phyloP scores from a whole-genome alignment of 495 filamentous ascomycete genomes.

The Penicillium argentinense region DNA sequence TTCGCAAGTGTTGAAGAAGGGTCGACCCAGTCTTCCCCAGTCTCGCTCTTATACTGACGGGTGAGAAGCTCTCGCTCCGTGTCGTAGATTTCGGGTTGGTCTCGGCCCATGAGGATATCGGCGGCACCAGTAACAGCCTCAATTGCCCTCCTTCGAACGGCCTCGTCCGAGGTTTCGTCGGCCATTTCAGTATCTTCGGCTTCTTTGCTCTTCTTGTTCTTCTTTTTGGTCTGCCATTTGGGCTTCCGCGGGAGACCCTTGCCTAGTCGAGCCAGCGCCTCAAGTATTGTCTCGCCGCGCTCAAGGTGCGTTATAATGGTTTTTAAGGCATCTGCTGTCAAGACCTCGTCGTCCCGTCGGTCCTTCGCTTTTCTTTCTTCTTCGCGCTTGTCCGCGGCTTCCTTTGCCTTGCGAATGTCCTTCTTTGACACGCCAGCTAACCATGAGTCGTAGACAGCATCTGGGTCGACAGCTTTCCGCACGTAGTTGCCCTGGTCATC shows the following conservation, averaged over 20 bases:
- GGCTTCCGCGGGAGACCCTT: conserved; percentile 62
- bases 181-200: conserved; percentile 65
- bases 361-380: conserved; percentile 67
- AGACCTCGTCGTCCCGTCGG: conserved; percentile 67
- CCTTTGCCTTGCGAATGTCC: conserved; percentile 83
- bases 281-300: conserved; percentile 81
- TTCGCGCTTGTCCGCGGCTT: conserved; percentile 85
- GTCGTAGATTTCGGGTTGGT: conserved; percentile 86
- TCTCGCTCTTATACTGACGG: conserved; percentile 80
- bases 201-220: conserved; percentile 58
- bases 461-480: conserved; percentile 83
- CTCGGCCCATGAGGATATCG: conserved; percentile 77
- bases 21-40: conserved; percentile 89
- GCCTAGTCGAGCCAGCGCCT: conserved; percentile 81
- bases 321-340: conserved; percentile 72
- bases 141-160: conserved; percentile 66
- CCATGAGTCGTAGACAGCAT: conserved; percentile 90
- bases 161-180: conserved; percentile 71
- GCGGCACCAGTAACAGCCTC: conserved; percentile 84
- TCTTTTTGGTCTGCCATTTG: conserved; percentile 59
- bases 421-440: conserved; percentile 88
- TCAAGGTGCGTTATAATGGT: conserved; percentile 72
- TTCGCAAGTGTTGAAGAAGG: conserved; percentile 29
- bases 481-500: conserved; percentile 90
- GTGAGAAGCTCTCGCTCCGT: conserved; percentile 80